A percentile compares a stretch with the other conserved stretches of the same genome.
These are phyloP conservation scores for Udeniomyces megalosporus DNA, from an alignment of 768 basidiomycete genomes.

Conservation along the genomic window DNA sequence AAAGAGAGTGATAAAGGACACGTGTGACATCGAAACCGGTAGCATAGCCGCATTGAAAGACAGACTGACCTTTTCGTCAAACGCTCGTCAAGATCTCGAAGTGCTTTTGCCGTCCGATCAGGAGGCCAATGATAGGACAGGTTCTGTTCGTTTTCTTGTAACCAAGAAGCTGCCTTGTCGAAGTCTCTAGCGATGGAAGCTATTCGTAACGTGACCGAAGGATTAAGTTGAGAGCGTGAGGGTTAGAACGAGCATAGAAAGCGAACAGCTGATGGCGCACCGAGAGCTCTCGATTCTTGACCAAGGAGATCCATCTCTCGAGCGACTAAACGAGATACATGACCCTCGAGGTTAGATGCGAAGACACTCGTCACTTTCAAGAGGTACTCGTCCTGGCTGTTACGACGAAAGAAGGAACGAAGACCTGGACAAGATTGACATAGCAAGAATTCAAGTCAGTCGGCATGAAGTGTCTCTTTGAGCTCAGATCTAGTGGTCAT, in stretches of 20 bases:
- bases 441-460: not conserved
- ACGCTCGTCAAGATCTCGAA: constrained; percentile 12
- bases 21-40: too few species aligned
- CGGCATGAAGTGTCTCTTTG: too few species aligned
- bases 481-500: too few species aligned
- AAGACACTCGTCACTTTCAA: constrained; percentile 5
- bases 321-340: constrained; percentile 1
- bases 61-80: constrained; percentile 10
- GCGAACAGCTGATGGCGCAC: not conserved
- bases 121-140: constrained; percentile 11
- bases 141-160: constrained; percentile 12
- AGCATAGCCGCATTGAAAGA: too few species aligned
- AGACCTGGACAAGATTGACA: too few species aligned
- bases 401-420: too few species aligned
- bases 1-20: too few species aligned
- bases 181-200: constrained; percentile 11
- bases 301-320: constrained; percentile 13
- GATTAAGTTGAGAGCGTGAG: too few species aligned
- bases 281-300: constrained; percentile 8
- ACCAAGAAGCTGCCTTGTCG: constrained; percentile 13
- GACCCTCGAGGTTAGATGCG: constrained; percentile 1
- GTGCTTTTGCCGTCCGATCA: not conserved
- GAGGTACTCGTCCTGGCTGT: not conserved
- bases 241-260: not conserved
- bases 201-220: not conserved